Evolutionary conservation across 78 protist genomes (phyloP).

Genomic region (Polysphondylium violaceum): DNA sequence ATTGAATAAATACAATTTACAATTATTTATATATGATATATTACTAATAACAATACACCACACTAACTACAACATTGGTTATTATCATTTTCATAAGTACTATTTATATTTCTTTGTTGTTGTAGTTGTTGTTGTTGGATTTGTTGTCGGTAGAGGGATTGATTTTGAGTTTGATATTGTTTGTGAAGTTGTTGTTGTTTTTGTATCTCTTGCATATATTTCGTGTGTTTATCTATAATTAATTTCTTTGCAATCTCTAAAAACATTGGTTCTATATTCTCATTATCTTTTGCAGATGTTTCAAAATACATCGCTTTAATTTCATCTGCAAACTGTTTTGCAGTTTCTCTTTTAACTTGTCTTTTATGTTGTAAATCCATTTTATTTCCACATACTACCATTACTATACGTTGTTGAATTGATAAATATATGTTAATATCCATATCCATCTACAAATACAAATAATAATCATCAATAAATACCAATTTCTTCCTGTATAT

Average conservation of each 20-base stretch:
- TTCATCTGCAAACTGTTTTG: slow-evolving; percentile 51
- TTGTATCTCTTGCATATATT: slow-evolving; percentile 7
- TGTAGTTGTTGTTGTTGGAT: slow-evolving; percentile 6
- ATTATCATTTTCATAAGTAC: slow-evolving; percentile 14
- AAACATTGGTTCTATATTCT: slow-evolving; percentile 60
- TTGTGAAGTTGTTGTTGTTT: slow-evolving; percentile 29
- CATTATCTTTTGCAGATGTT: slow-evolving; percentile 40
- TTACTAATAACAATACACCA: no score
- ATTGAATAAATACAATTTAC: no score
- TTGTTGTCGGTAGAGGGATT: slow-evolving; percentile 5
- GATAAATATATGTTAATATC: background rate
- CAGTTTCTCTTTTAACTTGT: slow-evolving; percentile 41
- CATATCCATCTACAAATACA: background rate
- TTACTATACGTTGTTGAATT: background rate
- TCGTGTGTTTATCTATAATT: slow-evolving; percentile 10
- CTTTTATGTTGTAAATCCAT: slow-evolving; percentile 36
- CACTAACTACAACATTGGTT: slow-evolving; percentile 39
- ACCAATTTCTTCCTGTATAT: slow-evolving; percentile 73
- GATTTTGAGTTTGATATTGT: slow-evolving; percentile 28
- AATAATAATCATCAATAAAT: background rate
- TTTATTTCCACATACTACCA: slow-evolving; percentile 73
- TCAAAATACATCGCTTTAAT: slow-evolving; percentile 61
- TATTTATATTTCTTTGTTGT: background rate
- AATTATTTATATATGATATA: no score
- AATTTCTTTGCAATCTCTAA: slow-evolving; percentile 49